Base-by-base conservation (phyloP, 225 moss, liverwort and hornwort genomes). In the Polytrichum formosum region DNA sequence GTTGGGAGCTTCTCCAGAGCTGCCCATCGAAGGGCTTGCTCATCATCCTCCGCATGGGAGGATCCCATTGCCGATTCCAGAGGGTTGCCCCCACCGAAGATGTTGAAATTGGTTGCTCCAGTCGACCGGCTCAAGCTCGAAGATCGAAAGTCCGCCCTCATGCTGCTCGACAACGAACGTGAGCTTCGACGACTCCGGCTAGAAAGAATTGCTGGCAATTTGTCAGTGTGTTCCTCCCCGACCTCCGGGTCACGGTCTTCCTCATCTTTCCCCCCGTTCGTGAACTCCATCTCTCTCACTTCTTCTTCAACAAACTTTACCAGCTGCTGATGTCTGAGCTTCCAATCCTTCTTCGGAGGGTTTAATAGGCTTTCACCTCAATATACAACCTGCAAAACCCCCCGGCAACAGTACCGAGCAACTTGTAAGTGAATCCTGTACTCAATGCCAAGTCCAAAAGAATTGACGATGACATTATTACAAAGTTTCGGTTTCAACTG, bases 1-100 rank as follows among this genome's bases (percentile, higher is more conserved):
- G 95, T 86, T 2, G 89, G 87, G 46, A 95, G 89, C 75, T 80
- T 87, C 82, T 89, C 92, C 72, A 89, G 74, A n/a, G 92, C 89
- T 5, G 82, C 89, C 95, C 95, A 95, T 64, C 67, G 81, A 66
- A 90, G 76, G 23, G 25, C 80, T 61, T 82, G 87, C 70, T 88
- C 88, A 9, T 88, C 87, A 2, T 87, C 88, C 2, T 74, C 76
- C 5, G 17, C 73, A 26, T 31, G 55, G 5, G 60, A 17, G 28
- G 81, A 79, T 3, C 66, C 74, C 70, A 37, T 26, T 4, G 0
- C 68, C 19, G 54, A 28, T 54, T 82, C 82, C 23, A 85, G 65
- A n/a, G 85, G 85, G 28, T 85, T 85, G 7, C 13, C 61, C 30
- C 82, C 79, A 58, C 84, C 78, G 19, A 67, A 77, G 13, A 78